Base-by-base conservation (phyloP, 225 moss, liverwort and hornwort genomes). In the Marchantia paleacea region DNA sequence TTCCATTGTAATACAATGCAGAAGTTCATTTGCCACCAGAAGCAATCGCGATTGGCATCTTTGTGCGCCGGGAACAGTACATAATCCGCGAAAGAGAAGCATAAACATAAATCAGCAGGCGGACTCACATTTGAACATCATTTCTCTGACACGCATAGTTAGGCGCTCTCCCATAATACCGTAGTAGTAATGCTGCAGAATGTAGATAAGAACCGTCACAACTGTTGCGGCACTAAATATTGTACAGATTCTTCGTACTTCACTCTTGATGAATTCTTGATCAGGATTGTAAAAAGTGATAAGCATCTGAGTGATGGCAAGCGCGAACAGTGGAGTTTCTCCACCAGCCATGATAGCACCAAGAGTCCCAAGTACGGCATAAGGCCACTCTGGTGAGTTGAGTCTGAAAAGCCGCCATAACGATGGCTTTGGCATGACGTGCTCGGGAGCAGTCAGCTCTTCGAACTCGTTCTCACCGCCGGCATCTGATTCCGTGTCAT, bases 301-400 rank as follows among this genome's bases (percentile, higher is more conserved):
- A 39, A 99, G 89, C 91, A 95, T 91, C 84, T 95, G 91, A 70
- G 95, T 94, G 51, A 99, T 92, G 30, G 94, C 95, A 80, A 94
- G 79, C 12, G 99, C 95, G 79, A 99, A 99, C 6, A 94, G 89
- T 73, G 99, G 99, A 14, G 95, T 94, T 85, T 95, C 92, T 26
- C 85, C 87, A 78, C 99, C 99, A 72, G 93, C 92, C 82, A 92
- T 86, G 75, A 94, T 86, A 50, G 99, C 99, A 64, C 99, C 99
- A 62, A 91, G 52, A 30, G 90, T 91, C n/a, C 94, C 99, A 4
- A 94, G 74, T 75, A 94, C 29, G 26, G 91, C 99, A 61, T 99
- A 91, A 7, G 92, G 95, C 99, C 95, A 94, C 85, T 99, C 99
- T 10, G 94, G 94, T 22, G 99, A 74, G 85, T 99, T 99, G 76